Evolutionary conservation across 2,329 filamentous ascomycete genomes (phyloP), one percentile per base, ranked within the genome.

Genomic region (Pseudogymnoascus sp.): DNA sequence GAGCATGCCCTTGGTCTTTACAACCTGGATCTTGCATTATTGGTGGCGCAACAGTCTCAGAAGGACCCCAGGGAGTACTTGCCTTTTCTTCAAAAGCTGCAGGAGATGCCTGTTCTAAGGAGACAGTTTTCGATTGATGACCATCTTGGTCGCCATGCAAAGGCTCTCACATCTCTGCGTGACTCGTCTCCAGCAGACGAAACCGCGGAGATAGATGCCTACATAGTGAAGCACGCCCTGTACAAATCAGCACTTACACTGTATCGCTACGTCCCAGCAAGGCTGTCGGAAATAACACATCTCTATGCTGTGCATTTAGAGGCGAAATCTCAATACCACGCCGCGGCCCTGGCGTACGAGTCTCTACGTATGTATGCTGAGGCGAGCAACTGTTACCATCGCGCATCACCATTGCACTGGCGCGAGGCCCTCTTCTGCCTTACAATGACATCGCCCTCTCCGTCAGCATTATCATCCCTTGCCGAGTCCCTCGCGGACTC

Each of bases 21-120:
- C 71, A 87, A 97, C 69, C 82, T 99, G 2, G 91, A 96, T 9
- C 83, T 99, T 6, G 87, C 93, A 3, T 79, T 99, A 9, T 79
- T 97, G 5, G 90, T 99, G 11, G 94, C 94, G 0, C 94, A 99
- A 70, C 92, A 97, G 71, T 94, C 92, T 0, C 94, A 99, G 74
- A 90, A 93, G 71, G 94, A 99, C 68, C 94, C 94, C 1, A 81
- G 91, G 67, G 94, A 99, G 73, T 99, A 99, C 68, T 82, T 97
- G 6, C 94, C 94, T 3, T 97, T 97, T 70, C 84, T 99, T 58
- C 92, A 96, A 70, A 86, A 86, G 35, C 81, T 99, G 2, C 90
- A 97, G 71, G 81, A 86, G 63, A 81, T 95, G 67, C 76, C 88
- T 0, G 79, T 84, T 9, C 73, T 89, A 9, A 85, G 91, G 18